phyloP scores from a whole-genome alignment of 352 stramenopile genomes.

The Globisporangium paddicum region DNA sequence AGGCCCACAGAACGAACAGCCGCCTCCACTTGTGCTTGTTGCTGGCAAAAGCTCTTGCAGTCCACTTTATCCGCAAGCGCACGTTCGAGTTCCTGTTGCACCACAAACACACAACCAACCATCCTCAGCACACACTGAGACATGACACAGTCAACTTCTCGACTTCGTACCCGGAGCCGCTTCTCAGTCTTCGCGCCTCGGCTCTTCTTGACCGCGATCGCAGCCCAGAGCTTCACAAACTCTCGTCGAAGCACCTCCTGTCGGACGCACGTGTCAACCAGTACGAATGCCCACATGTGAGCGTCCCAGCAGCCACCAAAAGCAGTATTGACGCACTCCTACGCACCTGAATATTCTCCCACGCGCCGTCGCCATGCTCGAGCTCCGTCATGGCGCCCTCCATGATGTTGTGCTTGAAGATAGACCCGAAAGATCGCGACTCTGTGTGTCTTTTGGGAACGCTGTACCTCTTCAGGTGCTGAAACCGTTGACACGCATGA shows the following conservation, averaged over 20 bases:
- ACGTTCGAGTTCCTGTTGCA: constrained; percentile 11
- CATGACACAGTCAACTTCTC: neutral
- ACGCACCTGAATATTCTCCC: constrained; percentile 65
- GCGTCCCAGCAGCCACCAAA: neutral
- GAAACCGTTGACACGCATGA: neutral
- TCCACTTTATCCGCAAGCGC: constrained; percentile 1
- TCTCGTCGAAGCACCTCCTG: constrained; percentile 50
- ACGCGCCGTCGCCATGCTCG: constrained; percentile 41
- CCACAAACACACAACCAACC: neutral
- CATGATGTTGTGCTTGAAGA: neutral
- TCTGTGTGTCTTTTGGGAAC: neutral
- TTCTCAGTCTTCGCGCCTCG: constrained; percentile 19
- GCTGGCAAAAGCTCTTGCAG: constrained; percentile 2
- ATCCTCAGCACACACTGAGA: neutral
- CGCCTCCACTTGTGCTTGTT: constrained; percentile 35
- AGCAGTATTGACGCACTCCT: neutral
- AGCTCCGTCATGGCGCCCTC: constrained; percentile 25
- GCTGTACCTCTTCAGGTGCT: neutral
- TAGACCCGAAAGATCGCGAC: neutral
- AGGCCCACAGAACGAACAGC: constrained; percentile 37
- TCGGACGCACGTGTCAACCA: neutral
- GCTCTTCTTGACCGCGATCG: constrained; percentile 15
- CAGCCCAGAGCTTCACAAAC: constrained; percentile 31
- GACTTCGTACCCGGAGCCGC: constrained; percentile 5
- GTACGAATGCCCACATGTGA: neutral